phyloP scores from a whole-genome alignment of 768 basidiomycete genomes.

The Suillus cothurnatus region DNA sequence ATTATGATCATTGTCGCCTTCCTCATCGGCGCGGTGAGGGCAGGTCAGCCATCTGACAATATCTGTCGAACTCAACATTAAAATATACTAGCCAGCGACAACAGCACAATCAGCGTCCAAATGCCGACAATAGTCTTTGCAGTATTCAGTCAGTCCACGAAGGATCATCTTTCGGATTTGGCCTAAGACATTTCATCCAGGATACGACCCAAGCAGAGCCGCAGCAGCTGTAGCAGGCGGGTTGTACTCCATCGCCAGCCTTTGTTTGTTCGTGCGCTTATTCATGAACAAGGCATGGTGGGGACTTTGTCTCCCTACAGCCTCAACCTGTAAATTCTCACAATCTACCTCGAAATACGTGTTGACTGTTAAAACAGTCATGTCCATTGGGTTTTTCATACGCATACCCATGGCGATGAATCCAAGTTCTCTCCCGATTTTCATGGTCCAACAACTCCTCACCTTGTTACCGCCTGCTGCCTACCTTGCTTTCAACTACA shows the following conservation, averaged over 20 bases:
- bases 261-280: constrained; percentile 22
- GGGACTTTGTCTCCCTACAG: constrained; percentile 35
- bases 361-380: constrained; percentile 14
- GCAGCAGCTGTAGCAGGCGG: constrained; percentile 25
- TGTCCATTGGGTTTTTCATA: constrained; percentile 22
- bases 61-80: neutral
- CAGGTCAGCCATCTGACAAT: neutral
- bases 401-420: constrained; percentile 22
- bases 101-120: neutral
- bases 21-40: neutral
- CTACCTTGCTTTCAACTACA: constrained; percentile 37
- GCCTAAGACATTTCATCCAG: constrained; percentile 10
- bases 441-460: constrained; percentile 23
- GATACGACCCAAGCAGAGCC: constrained; percentile 26
- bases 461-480: constrained; percentile 29
- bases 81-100: neutral
- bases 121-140: neutral
- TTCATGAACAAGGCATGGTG: constrained; percentile 28
- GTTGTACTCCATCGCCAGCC: constrained; percentile 20
- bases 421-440: constrained; percentile 20
- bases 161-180: too few species aligned
- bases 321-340: constrained; percentile 19
- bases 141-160: neutral
- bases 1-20: neutral
- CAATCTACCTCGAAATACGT: too few species aligned